Evolutionary conservation across 1,284 basidiomycete genomes (phyloP), one percentile per base, ranked within the genome.

Genomic region (Anthracocystis panici-leucophaei): DNA sequence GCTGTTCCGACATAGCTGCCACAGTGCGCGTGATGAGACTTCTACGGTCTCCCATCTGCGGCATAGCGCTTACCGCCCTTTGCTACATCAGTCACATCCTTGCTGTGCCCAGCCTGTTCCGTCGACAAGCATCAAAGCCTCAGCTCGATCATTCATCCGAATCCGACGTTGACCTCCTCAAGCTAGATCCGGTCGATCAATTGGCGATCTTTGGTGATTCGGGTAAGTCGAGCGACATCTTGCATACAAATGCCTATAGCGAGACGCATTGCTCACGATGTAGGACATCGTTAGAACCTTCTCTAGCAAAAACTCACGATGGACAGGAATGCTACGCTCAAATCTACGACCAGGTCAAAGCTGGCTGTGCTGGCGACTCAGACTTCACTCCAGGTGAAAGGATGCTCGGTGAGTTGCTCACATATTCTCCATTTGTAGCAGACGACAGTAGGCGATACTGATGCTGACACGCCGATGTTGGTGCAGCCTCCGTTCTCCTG

Each of bases 291-390:
- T 3, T 18, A 57, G 54, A 42, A 20, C 20, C 2, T 20, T 35
- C 33, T 6, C 29, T 27, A 23, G 5, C 14, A 10, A 20, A 31
- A 21, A 9, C 12, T 3, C 16, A 54, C 25, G 6, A 27, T 3
- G 51, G 55, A 9, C 66, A 59, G 23, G 23, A 45, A 23, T 69
- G 67, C 40, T 69, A 64, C 18, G 54, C 61, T 20, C 27, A 20
- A n/a, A 64, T 69, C 35, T 69, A 65, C 41, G 67, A 70, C 31
- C 57, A 54, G 35, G 57, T 70, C 44, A 65, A 54, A 20, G 35
- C 21, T 0, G 63, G 55, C 18, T 71, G 57, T 21, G 44, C 55
- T n/a, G 38, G 20, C 29, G 55, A 57, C 3, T 55, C 51, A 3
- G 58, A 65, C 18, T 62, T 62, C 55, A 35, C n/a, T 14, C 56